Conservation (phyloP, 495 filamentous ascomycete genomes). For the Stereocaulon alpinum region DNA sequence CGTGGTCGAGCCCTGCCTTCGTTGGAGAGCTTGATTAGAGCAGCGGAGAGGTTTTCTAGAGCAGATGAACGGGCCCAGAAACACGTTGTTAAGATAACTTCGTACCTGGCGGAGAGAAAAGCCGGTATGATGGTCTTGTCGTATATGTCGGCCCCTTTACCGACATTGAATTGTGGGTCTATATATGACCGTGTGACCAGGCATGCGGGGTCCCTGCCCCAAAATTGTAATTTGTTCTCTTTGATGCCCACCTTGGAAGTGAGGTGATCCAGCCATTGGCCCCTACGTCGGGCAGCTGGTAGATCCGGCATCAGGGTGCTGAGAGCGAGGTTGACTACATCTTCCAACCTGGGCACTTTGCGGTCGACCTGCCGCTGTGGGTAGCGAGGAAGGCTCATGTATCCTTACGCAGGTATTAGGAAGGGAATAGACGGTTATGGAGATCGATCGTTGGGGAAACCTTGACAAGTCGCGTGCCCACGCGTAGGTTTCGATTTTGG, state of each 20-base stretch:
- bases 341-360: too few relatives aligned
- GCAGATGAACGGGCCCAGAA: slow-evolving; percentile 59
- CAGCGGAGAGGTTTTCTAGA: slow-evolving; percentile 36
- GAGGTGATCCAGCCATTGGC: background rate
- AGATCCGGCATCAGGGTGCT: background rate
- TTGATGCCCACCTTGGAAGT: background rate
- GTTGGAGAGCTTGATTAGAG: slow-evolving; percentile 42
- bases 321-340: too few relatives aligned
- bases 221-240: slow-evolving; percentile 8
- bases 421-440: too few relatives aligned
- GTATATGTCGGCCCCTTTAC: slow-evolving; percentile 48
- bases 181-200: background rate
- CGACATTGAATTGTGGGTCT: slow-evolving; percentile 36
- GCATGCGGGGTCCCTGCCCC: slow-evolving; percentile 2
- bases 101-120: slow-evolving; percentile 43
- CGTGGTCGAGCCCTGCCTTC: slow-evolving; percentile 16
- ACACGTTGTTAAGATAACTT: slow-evolving; percentile 65
- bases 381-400: too few relatives aligned
- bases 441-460: too few relatives aligned
- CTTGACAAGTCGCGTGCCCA: too few relatives aligned
- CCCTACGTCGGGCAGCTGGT: background rate
- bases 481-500: too few relatives aligned
- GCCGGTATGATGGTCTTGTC: slow-evolving; percentile 42
- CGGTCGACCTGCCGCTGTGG: too few relatives aligned
- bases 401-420: too few relatives aligned